A percentile compares a stretch with the other conserved stretches of the same genome.
phyloP scores from a whole-genome alignment of 139 green algal species.

The Spirogloea muscicola region DNA sequence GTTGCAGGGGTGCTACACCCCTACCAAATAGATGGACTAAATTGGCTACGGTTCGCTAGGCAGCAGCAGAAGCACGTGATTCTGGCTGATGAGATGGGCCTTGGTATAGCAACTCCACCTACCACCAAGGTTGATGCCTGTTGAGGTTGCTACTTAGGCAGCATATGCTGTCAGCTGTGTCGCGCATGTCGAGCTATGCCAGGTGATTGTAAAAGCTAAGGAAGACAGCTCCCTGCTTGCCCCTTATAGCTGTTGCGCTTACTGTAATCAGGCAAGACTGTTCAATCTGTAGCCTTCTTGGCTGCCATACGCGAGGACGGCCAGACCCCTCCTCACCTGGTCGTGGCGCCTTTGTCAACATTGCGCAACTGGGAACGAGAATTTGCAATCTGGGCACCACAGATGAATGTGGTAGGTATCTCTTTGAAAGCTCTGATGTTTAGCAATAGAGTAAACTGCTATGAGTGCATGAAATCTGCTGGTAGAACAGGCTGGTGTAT shows the following conservation, averaged over 20 bases:
- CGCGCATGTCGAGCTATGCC: too few relatives aligned
- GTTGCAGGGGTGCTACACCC: slow-evolving; percentile 49
- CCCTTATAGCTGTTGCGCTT: neutral
- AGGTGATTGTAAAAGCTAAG: neutral
- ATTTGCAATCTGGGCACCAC: slow-evolving; percentile 75
- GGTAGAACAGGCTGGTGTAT: too few relatives aligned
- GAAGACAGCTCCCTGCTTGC: neutral
- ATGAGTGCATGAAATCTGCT: too few relatives aligned
- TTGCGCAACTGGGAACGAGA: slow-evolving; percentile 91
- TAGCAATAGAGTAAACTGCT: too few relatives aligned
- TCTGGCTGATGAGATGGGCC: slow-evolving; percentile 92
- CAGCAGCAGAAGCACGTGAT: slow-evolving; percentile 70
- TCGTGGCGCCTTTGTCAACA: slow-evolving; percentile 84
- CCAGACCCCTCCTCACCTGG: slow-evolving; percentile 66
- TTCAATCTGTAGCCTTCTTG: slow-evolving; percentile 67
- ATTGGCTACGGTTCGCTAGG: slow-evolving; percentile 45
- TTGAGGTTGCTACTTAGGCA: too few relatives aligned
- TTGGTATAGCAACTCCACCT: too few relatives aligned
- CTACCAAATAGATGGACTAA: slow-evolving; percentile 86
- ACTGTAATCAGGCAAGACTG: slow-evolving; percentile 64
- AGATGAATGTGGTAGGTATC: slow-evolving; percentile 56
- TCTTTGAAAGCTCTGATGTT: too few relatives aligned
- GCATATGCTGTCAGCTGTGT: too few relatives aligned
- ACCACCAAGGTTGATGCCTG: too few relatives aligned
- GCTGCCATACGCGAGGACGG: slow-evolving; percentile 56